Percentiles rank a stretch among this genome's conserved stretches.
Evolutionary conservation across 2,329 filamentous ascomycete genomes (phyloP).

Genomic region (Sarocladium brachiariae): DNA sequence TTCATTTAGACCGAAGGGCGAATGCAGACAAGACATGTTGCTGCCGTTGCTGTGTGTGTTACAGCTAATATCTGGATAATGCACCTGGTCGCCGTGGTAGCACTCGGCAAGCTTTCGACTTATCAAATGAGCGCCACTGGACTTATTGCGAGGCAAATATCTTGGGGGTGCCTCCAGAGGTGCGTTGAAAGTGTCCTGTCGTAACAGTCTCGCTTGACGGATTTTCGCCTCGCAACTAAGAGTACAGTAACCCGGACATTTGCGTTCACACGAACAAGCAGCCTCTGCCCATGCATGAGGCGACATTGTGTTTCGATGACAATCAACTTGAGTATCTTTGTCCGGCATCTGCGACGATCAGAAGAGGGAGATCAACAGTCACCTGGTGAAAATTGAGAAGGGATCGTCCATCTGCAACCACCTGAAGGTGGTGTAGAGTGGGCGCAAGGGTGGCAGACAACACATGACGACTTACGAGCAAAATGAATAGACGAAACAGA

Average conservation of each 20-base stretch:
- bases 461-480: background rate
- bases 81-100: slow-evolving; percentile 7
- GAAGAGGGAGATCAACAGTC: slow-evolving; percentile 1
- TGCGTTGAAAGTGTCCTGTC: background rate
- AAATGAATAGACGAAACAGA: background rate
- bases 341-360: slow-evolving; percentile 3
- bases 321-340: background rate
- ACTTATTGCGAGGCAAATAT: background rate
- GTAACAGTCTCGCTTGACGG: background rate
- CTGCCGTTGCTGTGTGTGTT: background rate
- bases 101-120: background rate
- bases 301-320: background rate
- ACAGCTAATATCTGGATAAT: slow-evolving; percentile 5
- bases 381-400: background rate
- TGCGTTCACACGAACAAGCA: background rate
- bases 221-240: no score
- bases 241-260: background rate
- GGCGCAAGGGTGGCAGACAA: background rate
- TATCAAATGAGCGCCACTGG: background rate
- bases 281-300: background rate
- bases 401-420: background rate
- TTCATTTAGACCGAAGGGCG: background rate
- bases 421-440: background rate
- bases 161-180: background rate
- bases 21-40: background rate